These are phyloP conservation scores for Falciphora oryzae DNA, from an alignment of 2,329 filamentous ascomycete species.

Conservation along the genomic window DNA sequence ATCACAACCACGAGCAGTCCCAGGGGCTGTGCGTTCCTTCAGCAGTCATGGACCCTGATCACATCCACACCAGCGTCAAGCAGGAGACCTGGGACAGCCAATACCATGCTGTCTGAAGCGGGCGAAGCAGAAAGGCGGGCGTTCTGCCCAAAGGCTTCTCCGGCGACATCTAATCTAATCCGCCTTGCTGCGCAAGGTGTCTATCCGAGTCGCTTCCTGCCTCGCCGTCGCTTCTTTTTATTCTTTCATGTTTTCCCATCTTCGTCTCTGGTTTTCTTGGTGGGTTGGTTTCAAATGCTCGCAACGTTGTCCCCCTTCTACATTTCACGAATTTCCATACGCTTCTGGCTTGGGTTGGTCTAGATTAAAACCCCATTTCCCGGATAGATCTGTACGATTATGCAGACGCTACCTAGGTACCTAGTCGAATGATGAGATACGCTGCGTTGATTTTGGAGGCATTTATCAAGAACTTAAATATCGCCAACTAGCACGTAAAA, in stretches of 20 bases:
- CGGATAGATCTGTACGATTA: background rate
- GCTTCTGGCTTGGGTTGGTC: background rate
- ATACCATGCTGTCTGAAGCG: conserved; percentile 8
- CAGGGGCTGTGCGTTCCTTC: conserved; percentile 21
- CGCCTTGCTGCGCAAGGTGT: background rate
- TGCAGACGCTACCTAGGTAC: background rate
- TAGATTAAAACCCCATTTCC: background rate
- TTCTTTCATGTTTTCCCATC: background rate
- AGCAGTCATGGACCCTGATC: conserved; percentile 22
- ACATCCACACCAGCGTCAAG: conserved; percentile 27
- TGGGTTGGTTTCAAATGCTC: background rate
- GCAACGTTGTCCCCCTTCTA: background rate
- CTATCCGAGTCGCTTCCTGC: background rate
- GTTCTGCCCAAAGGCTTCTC: background rate
- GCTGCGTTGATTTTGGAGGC: background rate
- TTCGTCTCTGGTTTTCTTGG: background rate
- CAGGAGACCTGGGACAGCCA: conserved; percentile 28
- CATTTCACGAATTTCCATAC: background rate
- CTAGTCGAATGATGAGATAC: background rate
- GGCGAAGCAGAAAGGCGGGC: background rate
- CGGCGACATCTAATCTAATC: background rate
- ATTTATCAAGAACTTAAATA: no score
- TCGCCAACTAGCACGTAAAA: no score
- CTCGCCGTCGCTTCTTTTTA: background rate
- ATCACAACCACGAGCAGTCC: conserved; percentile 18